phyloP scores from a whole-genome alignment of 1,284 basidiomycete genomes.

The Ceratobasidium sp. region DNA sequence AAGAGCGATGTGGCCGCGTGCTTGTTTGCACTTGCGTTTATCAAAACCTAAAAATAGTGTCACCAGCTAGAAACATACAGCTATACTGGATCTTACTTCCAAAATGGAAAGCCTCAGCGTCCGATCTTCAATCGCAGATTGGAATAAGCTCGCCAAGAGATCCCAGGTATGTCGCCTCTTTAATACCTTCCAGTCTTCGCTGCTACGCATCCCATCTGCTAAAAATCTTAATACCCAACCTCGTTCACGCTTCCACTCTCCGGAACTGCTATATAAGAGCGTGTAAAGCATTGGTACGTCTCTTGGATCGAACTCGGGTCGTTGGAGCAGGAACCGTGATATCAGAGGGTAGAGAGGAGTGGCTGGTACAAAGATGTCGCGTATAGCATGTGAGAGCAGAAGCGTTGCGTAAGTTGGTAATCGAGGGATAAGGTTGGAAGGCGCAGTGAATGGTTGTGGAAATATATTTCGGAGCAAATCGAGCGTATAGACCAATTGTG shows the following conservation, averaged over 20 bases:
- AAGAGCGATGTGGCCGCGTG: slow-evolving; percentile 77
- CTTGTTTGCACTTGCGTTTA: slow-evolving; percentile 74
- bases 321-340: slow-evolving; percentile 85
- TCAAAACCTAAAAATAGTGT: slow-evolving; percentile 67
- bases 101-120: slow-evolving; percentile 70
- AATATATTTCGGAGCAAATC: slow-evolving; percentile 75
- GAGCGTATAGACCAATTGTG: slow-evolving; percentile 82
- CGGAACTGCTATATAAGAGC: slow-evolving; percentile 81
- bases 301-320: slow-evolving; percentile 76
- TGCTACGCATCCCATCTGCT: slow-evolving; percentile 79
- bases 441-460: slow-evolving; percentile 54
- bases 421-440: slow-evolving; percentile 59
- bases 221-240: slow-evolving; percentile 90
- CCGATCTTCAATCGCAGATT: slow-evolving; percentile 70
- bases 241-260: slow-evolving; percentile 85
- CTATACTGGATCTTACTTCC: slow-evolving; percentile 65
- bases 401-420: slow-evolving; percentile 84
- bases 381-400: slow-evolving; percentile 83
- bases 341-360: slow-evolving; percentile 85
- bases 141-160: slow-evolving; percentile 83
- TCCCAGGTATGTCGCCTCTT: slow-evolving; percentile 89
- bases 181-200: slow-evolving; percentile 84
- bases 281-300: slow-evolving; percentile 90
- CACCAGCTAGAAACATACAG: slow-evolving; percentile 20
- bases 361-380: slow-evolving; percentile 81